phyloP scores from a whole-genome alignment of 345 rosid genomes.

The Acer saccharum region DNA sequence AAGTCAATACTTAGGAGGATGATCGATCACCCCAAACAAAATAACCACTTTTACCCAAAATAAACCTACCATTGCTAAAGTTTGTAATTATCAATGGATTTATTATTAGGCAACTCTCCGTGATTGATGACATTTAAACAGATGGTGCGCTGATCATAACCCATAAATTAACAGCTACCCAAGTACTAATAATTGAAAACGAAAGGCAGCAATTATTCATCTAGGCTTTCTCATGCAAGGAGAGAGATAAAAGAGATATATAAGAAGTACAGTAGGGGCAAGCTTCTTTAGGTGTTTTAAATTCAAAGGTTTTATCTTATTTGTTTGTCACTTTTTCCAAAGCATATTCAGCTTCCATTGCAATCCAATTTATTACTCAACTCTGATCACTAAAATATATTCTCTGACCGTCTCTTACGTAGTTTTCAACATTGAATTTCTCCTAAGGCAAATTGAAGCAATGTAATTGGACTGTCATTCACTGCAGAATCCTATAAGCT shows the following conservation, averaged over 20 bases:
- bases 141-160: background rate
- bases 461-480: slow-evolving; percentile 8
- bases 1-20: background rate
- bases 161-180: background rate
- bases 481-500: slow-evolving; percentile 19
- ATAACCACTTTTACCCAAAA: background rate
- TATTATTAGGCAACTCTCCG: background rate
- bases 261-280: background rate
- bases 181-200: background rate
- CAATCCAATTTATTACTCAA: background rate
- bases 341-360: slow-evolving; percentile 6
- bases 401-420: background rate
- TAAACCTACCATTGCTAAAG: background rate
- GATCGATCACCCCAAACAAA: background rate
- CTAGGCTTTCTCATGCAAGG: background rate
- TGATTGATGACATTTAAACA: background rate
- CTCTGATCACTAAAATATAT: slow-evolving; percentile 16
- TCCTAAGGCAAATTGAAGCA: slow-evolving; percentile 13
- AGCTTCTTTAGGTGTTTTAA: background rate
- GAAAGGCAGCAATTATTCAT: background rate
- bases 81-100: background rate
- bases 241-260: no score
- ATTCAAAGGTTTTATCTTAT: background rate
- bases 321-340: slow-evolving; percentile 17
- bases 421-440: slow-evolving; percentile 15